Percentiles rank a stretch among this genome's conserved stretches.
Conservation (phyloP, 176 grass and related monocot genomes). For the Juncus effusus region DNA sequence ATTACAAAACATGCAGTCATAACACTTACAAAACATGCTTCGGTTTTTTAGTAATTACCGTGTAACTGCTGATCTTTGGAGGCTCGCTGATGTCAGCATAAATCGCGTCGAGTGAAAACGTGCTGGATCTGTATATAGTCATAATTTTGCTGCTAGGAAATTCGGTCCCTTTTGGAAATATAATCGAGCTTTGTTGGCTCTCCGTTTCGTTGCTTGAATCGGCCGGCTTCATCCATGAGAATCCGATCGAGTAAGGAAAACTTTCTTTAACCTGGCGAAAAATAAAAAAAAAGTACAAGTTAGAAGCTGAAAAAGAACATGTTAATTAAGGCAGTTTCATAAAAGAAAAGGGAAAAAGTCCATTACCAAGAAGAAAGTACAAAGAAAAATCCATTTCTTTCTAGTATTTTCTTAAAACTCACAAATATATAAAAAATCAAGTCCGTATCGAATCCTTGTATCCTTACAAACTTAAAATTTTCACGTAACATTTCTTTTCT, state of each 20-base stretch:
- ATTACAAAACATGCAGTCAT: too few species aligned
- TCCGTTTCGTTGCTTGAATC: slow-evolving; percentile 45
- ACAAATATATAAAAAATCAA: too few species aligned
- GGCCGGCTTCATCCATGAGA: slow-evolving; percentile 53
- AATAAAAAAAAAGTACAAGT: neutral
- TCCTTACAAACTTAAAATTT: too few species aligned
- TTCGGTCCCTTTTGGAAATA: slow-evolving; percentile 61
- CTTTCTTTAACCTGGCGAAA: slow-evolving; percentile 60
- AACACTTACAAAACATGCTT: too few species aligned
- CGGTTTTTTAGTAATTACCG: slow-evolving; percentile 29
- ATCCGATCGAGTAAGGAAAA: slow-evolving; percentile 68
- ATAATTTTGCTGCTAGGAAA: slow-evolving; percentile 62
- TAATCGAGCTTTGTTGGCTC: slow-evolving; percentile 38
- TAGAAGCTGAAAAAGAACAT: slow-evolving; percentile 2
- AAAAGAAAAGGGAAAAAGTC: too few species aligned
- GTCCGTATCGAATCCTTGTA: too few species aligned
- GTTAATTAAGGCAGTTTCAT: neutral
- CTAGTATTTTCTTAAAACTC: too few species aligned
- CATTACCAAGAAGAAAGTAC: too few species aligned
- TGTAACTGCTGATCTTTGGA: slow-evolving; percentile 64
- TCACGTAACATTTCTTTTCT: too few species aligned
- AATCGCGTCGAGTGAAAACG: slow-evolving; percentile 64
- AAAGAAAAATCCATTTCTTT: too few species aligned
- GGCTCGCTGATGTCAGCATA: slow-evolving; percentile 26
- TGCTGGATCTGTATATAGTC: slow-evolving; percentile 49